Percentiles rank a stretch among this genome's conserved stretches.
phyloP scores from a whole-genome alignment of 352 stramenopile genomes.

The Globisporangium polare region DNA sequence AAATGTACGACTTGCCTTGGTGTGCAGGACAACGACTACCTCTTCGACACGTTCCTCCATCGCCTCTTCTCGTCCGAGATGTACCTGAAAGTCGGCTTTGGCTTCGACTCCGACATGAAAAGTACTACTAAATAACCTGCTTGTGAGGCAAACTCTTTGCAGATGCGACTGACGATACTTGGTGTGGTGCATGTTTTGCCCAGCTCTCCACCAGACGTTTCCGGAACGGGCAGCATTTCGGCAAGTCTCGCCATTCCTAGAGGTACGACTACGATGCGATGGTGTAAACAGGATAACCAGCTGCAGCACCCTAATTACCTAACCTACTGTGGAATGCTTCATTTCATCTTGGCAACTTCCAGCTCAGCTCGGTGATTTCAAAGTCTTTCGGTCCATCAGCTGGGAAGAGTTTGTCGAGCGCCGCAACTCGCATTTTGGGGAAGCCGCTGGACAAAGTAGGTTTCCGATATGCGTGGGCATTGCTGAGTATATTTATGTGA shows the following conservation, averaged over 20 bases:
- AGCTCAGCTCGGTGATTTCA: slow-evolving; percentile 31
- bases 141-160: not conserved
- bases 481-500: too few species aligned
- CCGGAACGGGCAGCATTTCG: slow-evolving; percentile 41
- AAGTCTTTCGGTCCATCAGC: slow-evolving; percentile 20
- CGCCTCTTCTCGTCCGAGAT: slow-evolving; percentile 28
- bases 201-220: slow-evolving; percentile 66
- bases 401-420: slow-evolving; percentile 46
- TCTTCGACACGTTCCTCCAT: slow-evolving; percentile 48
- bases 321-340: not conserved
- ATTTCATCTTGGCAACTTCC: slow-evolving; percentile 5
- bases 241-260: slow-evolving; percentile 37
- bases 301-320: not conserved
- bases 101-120: slow-evolving; percentile 68
- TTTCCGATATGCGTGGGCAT: too few species aligned
- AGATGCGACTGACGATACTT: not conserved
- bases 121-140: slow-evolving; percentile 20
- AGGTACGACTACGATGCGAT: slow-evolving; percentile 17
- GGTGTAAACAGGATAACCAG: not conserved
- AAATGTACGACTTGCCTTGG: not conserved
- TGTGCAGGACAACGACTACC: slow-evolving; percentile 30
- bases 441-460: slow-evolving; percentile 63
- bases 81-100: slow-evolving; percentile 61
- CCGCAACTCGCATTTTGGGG: slow-evolving; percentile 33
- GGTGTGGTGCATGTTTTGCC: too few species aligned